Evolutionary conservation across 2,329 filamentous ascomycete genomes (phyloP).

Genomic region (Colletotrichum brevisporum): DNA sequence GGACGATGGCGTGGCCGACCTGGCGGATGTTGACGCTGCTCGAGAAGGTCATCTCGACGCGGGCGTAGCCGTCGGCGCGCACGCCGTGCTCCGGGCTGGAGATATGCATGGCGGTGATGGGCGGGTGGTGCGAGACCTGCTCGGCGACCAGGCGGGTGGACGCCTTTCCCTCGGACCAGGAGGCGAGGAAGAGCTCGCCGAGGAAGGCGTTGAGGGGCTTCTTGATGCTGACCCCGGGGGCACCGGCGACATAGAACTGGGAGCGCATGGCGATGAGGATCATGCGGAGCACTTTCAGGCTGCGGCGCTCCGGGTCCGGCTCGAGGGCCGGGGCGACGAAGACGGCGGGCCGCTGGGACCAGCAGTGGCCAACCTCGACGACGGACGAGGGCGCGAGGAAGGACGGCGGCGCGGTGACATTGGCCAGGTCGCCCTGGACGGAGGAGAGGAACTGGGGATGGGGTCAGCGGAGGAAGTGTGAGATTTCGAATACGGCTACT

Average conservation of each 20-base stretch:
- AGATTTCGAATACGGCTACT: background rate
- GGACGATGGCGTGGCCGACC: slow-evolving; percentile 64
- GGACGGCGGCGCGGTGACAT: slow-evolving; percentile 65
- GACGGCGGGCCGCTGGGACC: slow-evolving; percentile 62
- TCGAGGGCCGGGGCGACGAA: slow-evolving; percentile 64
- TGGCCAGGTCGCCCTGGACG: slow-evolving; percentile 65
- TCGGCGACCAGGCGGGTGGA: slow-evolving; percentile 57
- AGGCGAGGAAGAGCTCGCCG: slow-evolving; percentile 63
- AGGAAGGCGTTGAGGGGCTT: slow-evolving; percentile 69
- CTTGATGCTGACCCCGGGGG: slow-evolving; percentile 62
- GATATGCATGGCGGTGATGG: slow-evolving; percentile 67
- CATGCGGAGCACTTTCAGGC: slow-evolving; percentile 62
- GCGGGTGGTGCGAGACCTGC: slow-evolving; percentile 68
- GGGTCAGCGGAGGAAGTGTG: slow-evolving; percentile 4
- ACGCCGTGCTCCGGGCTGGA: slow-evolving; percentile 58
- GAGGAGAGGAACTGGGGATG: slow-evolving; percentile 39
- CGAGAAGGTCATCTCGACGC: slow-evolving; percentile 66
- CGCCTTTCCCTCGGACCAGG: slow-evolving; percentile 49
- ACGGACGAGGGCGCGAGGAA: slow-evolving; percentile 64
- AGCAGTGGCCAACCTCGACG: slow-evolving; percentile 65
- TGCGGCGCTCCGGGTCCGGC: slow-evolving; percentile 56
- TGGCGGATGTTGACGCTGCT: slow-evolving; percentile 65
- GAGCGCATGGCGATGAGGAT: slow-evolving; percentile 61
- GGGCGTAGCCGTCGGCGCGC: slow-evolving; percentile 64
- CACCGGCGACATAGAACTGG: slow-evolving; percentile 63